These are phyloP conservation scores for Lyophyllum semitale DNA, from an alignment of 768 basidiomycete species.

Conservation along the genomic window DNA sequence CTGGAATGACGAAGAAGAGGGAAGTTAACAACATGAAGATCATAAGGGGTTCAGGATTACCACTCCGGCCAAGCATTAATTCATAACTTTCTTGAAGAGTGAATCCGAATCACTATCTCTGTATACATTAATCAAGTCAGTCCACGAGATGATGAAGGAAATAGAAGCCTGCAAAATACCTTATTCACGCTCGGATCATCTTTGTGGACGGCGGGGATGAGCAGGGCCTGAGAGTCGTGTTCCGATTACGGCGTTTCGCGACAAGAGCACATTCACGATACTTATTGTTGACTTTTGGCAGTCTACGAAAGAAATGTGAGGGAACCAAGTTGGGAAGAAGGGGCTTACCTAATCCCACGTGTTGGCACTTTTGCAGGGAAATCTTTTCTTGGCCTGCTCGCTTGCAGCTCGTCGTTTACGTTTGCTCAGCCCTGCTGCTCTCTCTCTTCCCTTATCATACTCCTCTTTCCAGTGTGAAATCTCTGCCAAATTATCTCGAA, in stretches of 20 bases:
- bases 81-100: too few species aligned
- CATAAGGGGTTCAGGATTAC: neutral
- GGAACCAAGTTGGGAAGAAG: neutral
- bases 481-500: slow-evolving; percentile 7
- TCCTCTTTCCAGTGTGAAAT: neutral
- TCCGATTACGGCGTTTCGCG: too few species aligned
- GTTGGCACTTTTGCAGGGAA: slow-evolving; percentile 36
- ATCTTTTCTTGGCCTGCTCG: slow-evolving; percentile 32
- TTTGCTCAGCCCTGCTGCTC: neutral
- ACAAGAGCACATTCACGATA: slow-evolving; percentile 22
- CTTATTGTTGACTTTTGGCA: neutral
- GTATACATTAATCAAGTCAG: neutral
- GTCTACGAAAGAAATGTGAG: neutral
- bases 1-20: slow-evolving; percentile 52
- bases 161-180: neutral
- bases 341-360: slow-evolving; percentile 40
- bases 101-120: neutral
- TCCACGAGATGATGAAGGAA: neutral
- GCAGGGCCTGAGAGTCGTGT: too few species aligned
- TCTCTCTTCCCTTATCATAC: neutral
- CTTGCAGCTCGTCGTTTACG: slow-evolving; percentile 8
- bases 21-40: slow-evolving; percentile 21
- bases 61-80: too few species aligned
- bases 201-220: too few species aligned
- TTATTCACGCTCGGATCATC: neutral